Evolutionary conservation across 2,329 filamentous ascomycete species (phyloP).

Genomic region (Nemania abortiva): DNA sequence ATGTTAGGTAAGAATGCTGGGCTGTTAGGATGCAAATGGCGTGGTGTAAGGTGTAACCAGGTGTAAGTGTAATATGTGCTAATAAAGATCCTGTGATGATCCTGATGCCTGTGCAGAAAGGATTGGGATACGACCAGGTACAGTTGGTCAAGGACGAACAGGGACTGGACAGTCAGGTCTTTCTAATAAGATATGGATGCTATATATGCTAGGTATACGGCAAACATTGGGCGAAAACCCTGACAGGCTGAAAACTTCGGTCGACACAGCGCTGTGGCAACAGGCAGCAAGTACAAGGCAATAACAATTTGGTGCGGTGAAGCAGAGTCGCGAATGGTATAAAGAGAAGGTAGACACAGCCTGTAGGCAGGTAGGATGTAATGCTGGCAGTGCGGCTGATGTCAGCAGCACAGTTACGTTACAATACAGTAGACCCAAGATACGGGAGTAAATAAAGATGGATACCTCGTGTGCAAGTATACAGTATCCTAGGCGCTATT

Average conservation of each 20-base stretch:
- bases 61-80: background rate
- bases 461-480: background rate
- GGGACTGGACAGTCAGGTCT: background rate
- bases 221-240: background rate
- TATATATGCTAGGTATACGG: background rate
- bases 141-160: conserved; percentile 4
- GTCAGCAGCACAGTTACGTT: conserved; percentile 29
- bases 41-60: conserved; percentile 13
- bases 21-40: conserved; percentile 5
- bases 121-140: conserved; percentile 14
- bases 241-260: background rate
- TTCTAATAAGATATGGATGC: background rate
- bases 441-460: conserved; percentile 13
- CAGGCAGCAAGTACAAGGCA: background rate
- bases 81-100: conserved; percentile 23
- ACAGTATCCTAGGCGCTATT: background rate
- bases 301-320: background rate
- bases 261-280: background rate
- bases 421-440: conserved; percentile 5
- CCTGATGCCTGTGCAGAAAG: conserved; percentile 27
- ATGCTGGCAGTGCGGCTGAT: conserved; percentile 30
- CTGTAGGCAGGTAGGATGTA: conserved; percentile 1
- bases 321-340: background rate
- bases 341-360: background rate
- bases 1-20: background rate